Evolutionary conservation across 495 filamentous ascomycete species (phyloP), one percentile per base, ranked within the genome.

Genomic region (Daldinia grandis): DNA sequence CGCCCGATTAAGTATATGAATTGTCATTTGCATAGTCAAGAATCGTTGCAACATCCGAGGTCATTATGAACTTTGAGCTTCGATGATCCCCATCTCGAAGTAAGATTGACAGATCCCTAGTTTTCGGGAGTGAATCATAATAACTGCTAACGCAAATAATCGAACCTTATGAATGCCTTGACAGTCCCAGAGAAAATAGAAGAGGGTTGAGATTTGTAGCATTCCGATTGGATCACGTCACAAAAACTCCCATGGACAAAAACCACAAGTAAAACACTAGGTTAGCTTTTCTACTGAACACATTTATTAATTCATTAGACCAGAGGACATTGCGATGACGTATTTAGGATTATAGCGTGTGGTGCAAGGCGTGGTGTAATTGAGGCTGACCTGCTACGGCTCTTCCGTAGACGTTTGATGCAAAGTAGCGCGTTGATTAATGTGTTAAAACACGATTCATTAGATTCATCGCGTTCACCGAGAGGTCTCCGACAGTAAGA

Each of bases 381-480:
- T 47, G 70, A 73, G 60, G 70, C 55, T 68, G 37, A 69, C 58
- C 8, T 30, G 17, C 6, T 21, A 62, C 70, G 70, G 70, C 50
- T 47, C 38, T 51, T 44, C 66, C 69, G 69, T 57, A 40, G 49
- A 47, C 51, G 64, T 42, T 47, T 50, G 19, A 68, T 28, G 54
- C 27, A 55, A 38, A 37, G 56, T 53, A 65, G 38, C 42, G 44
- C 35, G 53, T 66, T 69, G 35, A 66, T 73, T 65, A 21, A 51
- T 55, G 14, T 67, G 42, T 60, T 64, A 31, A 31, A 50, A 73
- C 61, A 69, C 21, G 53, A 19, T 66, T 62, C 19, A 62, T 73
- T 66, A 66, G 53, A 19, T 66, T 62, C 19, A 62, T 73, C 71
- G 71, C 71, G 62, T 69, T 74, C 66, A 66, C 71, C 71, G 71